Conservation (phyloP, 2,329 filamentous ascomycete genomes). For the Scorias spongiosa region DNA sequence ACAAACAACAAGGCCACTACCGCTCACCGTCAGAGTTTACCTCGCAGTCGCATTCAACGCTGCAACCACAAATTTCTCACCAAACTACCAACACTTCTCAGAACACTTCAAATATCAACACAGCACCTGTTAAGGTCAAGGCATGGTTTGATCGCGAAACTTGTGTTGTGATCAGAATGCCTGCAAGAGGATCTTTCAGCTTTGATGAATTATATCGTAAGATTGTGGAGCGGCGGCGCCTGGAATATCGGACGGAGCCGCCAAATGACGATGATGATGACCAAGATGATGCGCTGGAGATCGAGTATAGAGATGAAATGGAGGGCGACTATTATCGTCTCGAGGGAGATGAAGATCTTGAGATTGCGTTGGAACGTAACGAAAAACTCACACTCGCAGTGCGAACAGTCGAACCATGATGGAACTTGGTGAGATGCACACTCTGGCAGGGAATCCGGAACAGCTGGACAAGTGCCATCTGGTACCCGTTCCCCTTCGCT, state of each 20-base stretch:
- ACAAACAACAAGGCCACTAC: slow-evolving; percentile 11
- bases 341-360: slow-evolving; percentile 65
- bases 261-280: slow-evolving; percentile 12
- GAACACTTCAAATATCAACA: slow-evolving; percentile 28
- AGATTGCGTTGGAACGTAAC: slow-evolving; percentile 66
- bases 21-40: slow-evolving; percentile 13
- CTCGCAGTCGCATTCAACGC: slow-evolving; percentile 9
- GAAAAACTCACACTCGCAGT: slow-evolving; percentile 63
- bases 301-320: slow-evolving; percentile 76
- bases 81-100: slow-evolving; percentile 5
- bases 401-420: slow-evolving; percentile 11
- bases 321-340: slow-evolving; percentile 61
- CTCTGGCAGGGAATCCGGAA: no score
- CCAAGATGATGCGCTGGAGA: slow-evolving; percentile 49
- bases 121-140: slow-evolving; percentile 64
- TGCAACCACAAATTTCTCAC: slow-evolving; percentile 1
- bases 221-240: slow-evolving; percentile 68
- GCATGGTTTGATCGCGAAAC: slow-evolving; percentile 78
- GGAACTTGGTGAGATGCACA: no score
- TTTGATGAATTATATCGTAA: slow-evolving; percentile 70
- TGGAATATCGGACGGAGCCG: slow-evolving; percentile 29
- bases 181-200: slow-evolving; percentile 50
- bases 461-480: no score
- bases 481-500: no score
- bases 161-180: slow-evolving; percentile 79